phyloP scores from a whole-genome alignment of 352 stramenopile genomes.

The Pythium chondricola region DNA sequence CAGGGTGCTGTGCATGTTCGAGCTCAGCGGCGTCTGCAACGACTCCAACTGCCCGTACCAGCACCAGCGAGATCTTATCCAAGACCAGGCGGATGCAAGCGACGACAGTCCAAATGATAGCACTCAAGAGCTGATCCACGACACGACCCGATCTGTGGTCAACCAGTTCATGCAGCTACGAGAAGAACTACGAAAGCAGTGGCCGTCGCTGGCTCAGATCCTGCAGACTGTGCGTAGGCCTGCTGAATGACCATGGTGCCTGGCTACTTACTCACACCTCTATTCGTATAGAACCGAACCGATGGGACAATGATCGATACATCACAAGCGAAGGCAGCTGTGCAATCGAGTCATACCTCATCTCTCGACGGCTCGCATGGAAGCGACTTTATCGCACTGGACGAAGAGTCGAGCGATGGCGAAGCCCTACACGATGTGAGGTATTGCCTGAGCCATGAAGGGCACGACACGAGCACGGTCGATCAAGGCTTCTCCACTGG shows the following conservation, averaged over 20 bases:
- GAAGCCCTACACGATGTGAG: no score
- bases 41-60: conserved; percentile 62
- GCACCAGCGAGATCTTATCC: conserved; percentile 52
- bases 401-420: no score
- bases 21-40: conserved; percentile 72
- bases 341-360: no score
- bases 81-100: not conserved
- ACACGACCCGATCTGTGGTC: not conserved
- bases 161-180: conserved; percentile 27
- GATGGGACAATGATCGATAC: no score
- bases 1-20: conserved; percentile 69
- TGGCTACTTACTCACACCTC: not conserved
- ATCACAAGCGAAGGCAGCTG: no score
- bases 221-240: not conserved
- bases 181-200: conserved; percentile 1
- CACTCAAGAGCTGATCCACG: not conserved
- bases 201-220: conserved; percentile 6
- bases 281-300: not conserved
- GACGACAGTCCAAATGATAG: conserved; percentile 1
- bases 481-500: not conserved
- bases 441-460: no score
- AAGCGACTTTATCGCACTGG: no score
- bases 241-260: not conserved
- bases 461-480: no score
- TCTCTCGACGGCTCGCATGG: no score